Percentiles rank a stretch among this genome's conserved stretches.
Conservation (phyloP, 129 eudicot species). For the Erigeron canadensis region DNA sequence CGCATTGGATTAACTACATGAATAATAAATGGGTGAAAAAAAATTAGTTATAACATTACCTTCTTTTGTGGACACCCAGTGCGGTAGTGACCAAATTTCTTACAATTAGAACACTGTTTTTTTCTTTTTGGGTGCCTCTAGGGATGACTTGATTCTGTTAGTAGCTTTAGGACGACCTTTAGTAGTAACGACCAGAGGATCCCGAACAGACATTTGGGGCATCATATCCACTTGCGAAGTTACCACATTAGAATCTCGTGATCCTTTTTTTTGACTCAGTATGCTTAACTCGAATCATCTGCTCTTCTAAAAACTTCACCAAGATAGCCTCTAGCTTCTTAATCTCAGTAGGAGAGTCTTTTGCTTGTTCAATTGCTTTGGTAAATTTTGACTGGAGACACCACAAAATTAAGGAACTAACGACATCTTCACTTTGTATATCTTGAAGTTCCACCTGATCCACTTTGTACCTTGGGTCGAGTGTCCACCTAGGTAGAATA, state of each 20-base stretch:
- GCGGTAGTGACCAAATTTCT: not conserved
- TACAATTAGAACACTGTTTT: not conserved
- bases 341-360: not conserved
- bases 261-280: not conserved
- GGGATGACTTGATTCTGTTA: not conserved
- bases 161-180: constrained; percentile 3
- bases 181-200: not conserved
- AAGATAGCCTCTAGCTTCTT: not conserved
- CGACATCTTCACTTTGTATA: not conserved
- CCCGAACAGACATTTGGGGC: not conserved
- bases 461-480: no score
- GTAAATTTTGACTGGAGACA: not conserved
- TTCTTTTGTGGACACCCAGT: no score
- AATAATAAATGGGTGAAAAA: no score
- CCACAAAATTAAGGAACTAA: not conserved
- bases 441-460: no score
- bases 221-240: not conserved
- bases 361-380: not conserved
- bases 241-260: not conserved
- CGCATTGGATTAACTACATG: no score
- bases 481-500: no score
- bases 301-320: not conserved
- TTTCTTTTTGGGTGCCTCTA: constrained; percentile 11
- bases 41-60: no score
- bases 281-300: not conserved